Conservation (phyloP, 2,329 filamentous ascomycete species). For the Neoascochyta sp. region DNA sequence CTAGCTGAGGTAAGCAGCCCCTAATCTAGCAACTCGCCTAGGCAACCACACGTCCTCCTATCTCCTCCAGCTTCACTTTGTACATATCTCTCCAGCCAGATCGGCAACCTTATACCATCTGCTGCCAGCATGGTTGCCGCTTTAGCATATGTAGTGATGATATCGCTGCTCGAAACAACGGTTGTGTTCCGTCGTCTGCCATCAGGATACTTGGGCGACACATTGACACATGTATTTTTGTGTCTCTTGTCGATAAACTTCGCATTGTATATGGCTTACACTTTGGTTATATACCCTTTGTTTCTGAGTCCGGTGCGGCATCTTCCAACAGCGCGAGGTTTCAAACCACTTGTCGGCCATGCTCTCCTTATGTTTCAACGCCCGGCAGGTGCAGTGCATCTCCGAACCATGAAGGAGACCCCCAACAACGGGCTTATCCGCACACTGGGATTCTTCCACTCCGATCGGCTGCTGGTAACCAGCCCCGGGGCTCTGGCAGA, state of each 20-base stretch:
- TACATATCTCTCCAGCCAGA: too few species aligned
- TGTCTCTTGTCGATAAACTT: slow-evolving; percentile 17
- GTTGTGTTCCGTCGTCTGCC: too few species aligned
- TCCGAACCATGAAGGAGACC: slow-evolving; percentile 37
- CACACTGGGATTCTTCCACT: slow-evolving; percentile 39
- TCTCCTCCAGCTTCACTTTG: too few species aligned
- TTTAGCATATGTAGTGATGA: too few species aligned
- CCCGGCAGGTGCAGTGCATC: slow-evolving; percentile 31
- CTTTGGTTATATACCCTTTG: slow-evolving; percentile 36
- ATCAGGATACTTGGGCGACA: too few species aligned
- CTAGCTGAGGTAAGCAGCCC: too few species aligned
- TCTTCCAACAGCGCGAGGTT: slow-evolving; percentile 33
- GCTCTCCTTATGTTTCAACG: slow-evolving; percentile 33
- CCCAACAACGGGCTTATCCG: slow-evolving; percentile 43
- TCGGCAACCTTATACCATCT: too few species aligned
- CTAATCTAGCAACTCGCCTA: too few species aligned
- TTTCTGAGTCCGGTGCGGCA: slow-evolving; percentile 40
- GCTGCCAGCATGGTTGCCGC: too few species aligned
- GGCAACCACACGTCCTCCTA: too few species aligned
- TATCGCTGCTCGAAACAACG: too few species aligned
- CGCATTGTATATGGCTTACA: slow-evolving; percentile 13
- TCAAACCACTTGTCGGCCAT: slow-evolving; percentile 38
- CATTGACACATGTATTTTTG: slow-evolving; percentile 15
- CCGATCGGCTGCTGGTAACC: slow-evolving; percentile 38
- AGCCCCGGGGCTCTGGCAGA: slow-evolving; percentile 46